Conservation (phyloP, 495 filamentous ascomycete species). For the Talaromyces ruber region DNA sequence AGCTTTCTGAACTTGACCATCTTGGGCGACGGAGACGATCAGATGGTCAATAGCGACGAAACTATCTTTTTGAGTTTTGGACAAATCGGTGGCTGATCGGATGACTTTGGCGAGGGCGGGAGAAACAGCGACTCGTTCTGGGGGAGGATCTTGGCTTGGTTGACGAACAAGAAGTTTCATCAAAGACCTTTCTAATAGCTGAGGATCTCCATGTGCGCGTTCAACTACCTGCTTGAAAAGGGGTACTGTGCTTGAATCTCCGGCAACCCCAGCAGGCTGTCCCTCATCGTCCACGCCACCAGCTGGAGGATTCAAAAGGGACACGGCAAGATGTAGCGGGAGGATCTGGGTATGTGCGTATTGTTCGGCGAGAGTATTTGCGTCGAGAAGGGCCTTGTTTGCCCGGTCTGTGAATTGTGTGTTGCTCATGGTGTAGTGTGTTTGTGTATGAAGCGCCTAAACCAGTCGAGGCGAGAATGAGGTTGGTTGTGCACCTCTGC, state of each 20-base stretch:
- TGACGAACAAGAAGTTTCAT: slow-evolving; percentile 87
- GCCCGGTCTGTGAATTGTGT: slow-evolving; percentile 84
- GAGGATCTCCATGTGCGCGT: slow-evolving; percentile 84
- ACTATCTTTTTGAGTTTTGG: slow-evolving; percentile 91
- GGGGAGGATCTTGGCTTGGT: slow-evolving; percentile 89
- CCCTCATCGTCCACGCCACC: slow-evolving; percentile 70
- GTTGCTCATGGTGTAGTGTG: slow-evolving; percentile 29
- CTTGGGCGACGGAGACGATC: slow-evolving; percentile 74
- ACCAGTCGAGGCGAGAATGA: not conserved
- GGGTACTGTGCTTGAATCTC: slow-evolving; percentile 47
- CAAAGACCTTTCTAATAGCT: slow-evolving; percentile 75
- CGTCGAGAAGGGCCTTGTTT: slow-evolving; percentile 77
- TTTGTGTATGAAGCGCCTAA: not conserved
- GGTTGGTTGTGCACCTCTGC: not conserved
- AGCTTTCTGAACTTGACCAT: slow-evolving; percentile 59
- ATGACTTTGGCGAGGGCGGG: slow-evolving; percentile 76
- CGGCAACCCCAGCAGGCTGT: slow-evolving; percentile 50
- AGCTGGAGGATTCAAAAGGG: slow-evolving; percentile 74
- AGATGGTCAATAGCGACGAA: slow-evolving; percentile 92
- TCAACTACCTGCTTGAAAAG: slow-evolving; percentile 93
- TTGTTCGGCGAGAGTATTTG: slow-evolving; percentile 72
- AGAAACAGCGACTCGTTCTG: slow-evolving; percentile 72
- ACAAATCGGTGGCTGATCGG: slow-evolving; percentile 75
- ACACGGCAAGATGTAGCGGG: slow-evolving; percentile 80
- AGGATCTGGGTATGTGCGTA: slow-evolving; percentile 85